A percentile compares a stretch with the other conserved stretches of the same genome.
Conservation (phyloP, 371 early-diverging fungal species). For the Syncephalastrum monosporum region DNA sequence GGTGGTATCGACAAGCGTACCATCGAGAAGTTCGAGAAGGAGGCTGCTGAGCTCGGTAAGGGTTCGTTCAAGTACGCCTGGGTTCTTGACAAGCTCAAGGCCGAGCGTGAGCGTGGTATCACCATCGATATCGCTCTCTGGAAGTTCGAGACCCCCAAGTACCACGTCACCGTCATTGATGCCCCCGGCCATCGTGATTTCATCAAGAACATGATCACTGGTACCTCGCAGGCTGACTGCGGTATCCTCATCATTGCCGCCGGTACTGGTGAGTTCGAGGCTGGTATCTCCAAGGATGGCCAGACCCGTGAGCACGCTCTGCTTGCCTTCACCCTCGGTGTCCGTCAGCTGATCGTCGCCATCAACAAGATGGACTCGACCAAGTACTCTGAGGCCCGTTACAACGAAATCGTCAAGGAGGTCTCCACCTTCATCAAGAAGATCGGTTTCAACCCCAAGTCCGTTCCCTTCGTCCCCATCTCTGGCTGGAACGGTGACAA, state of each 20-base stretch:
- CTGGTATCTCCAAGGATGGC: constrained; percentile 98
- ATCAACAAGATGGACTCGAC: constrained; percentile 93
- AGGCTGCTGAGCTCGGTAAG: constrained; percentile 97
- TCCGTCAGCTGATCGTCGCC: constrained; percentile 94
- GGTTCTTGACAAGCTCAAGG: constrained; percentile 97
- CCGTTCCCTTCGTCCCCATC: constrained; percentile 95
- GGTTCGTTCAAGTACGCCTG: constrained; percentile 97
- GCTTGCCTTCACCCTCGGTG: constrained; percentile 94
- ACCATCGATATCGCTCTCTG: constrained; percentile 87
- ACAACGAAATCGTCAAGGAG: constrained; percentile 93
- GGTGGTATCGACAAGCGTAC: constrained; percentile 98
- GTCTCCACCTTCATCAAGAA: constrained; percentile 91
- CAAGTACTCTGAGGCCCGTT: constrained; percentile 43
- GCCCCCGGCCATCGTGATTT: constrained; percentile 99
- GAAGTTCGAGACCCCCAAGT: constrained; percentile 97
- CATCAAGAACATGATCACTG: constrained; percentile 99
- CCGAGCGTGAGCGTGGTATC: constrained; percentile 96
- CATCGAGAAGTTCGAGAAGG: constrained; percentile 99
- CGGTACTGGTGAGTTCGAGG: constrained; percentile 94
- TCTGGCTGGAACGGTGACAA: constrained; percentile 97
- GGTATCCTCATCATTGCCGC: constrained; percentile 94
- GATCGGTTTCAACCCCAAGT: constrained; percentile 90
- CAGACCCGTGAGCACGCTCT: constrained; percentile 98
- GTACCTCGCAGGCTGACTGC: constrained; percentile 82
- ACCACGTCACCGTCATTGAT: constrained; percentile 94